Evolutionary conservation across 2,329 filamentous ascomycete genomes (phyloP), one percentile per base, ranked within the genome.

Genomic region (Hypoxylon sp.): DNA sequence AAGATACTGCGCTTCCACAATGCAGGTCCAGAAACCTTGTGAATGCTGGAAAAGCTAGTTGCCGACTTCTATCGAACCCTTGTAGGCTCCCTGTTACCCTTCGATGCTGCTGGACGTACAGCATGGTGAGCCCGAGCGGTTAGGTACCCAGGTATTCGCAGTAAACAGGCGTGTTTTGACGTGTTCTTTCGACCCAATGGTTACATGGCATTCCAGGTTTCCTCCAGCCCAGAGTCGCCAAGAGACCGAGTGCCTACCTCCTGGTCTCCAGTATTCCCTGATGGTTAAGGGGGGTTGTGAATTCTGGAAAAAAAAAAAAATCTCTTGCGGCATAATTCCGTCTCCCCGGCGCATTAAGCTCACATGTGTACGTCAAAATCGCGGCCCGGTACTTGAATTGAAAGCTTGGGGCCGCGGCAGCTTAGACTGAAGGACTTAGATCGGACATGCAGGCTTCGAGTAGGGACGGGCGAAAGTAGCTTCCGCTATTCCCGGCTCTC

Each of bases 11-110:
- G 37, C 44, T 56, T 39, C 51, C 47, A 56, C 39, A 26, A 66
- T 68, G 65, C 65, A 68, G 65, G 65, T 68, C 65, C 65, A 30
- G 30, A 34, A 58, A 54, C 51, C 53, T 55, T 57, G 46, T 56
- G 54, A 51, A 32, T 47, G 59, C 44, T 62, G 41, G 19, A 34
- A 34, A 41, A 32, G 26, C 39, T 59, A 32, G 17, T 8, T 24
- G 17, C 20, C 39, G 43, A 56, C 44, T 15, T 61, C 22, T 32
- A 34, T 46, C 17, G 11, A 56, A 51, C 39, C 50, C 47, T 56
- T 57, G 47, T 17, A 41, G 19, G 28, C 49, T 55, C n/a, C n/a
- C 47, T 47, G 41, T 19, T 51, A 3, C 34, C 51, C 19, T 57
- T 54, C 52, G 26, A 62, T 37, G 49, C 15, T 41, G 43, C 56